phyloP scores from a whole-genome alignment of 306 rosid genomes.

The Quercus engelmannii region DNA sequence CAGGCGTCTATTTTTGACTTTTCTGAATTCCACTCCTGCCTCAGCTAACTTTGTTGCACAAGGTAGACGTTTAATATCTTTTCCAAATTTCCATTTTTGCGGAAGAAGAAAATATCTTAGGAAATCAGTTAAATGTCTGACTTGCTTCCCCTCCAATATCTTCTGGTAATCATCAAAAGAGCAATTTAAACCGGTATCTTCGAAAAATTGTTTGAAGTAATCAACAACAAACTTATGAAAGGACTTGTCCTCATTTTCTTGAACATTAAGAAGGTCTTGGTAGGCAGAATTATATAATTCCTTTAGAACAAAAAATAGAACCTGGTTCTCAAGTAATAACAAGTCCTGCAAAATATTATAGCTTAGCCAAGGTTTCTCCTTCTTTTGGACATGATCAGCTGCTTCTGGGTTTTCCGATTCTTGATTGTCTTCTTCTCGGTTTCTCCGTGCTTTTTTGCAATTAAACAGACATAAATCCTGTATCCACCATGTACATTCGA shows the following conservation, averaged over 20 bases:
- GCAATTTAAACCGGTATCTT: too few relatives aligned
- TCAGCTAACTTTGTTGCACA: not conserved
- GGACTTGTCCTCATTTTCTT: not conserved
- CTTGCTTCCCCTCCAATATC: too few relatives aligned
- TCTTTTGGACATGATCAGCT: not conserved
- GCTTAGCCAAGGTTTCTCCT: constrained; percentile 20
- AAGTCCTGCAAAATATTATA: constrained; percentile 12
- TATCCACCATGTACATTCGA: too few relatives aligned
- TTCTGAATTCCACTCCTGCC: not conserved
- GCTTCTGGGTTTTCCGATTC: too few relatives aligned
- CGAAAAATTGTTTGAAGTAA: not conserved
- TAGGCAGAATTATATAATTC: not conserved
- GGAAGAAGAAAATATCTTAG: not conserved
- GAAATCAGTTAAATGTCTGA: not conserved
- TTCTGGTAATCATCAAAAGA: too few relatives aligned
- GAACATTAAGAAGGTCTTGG: too few relatives aligned
- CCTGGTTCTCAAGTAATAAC: constrained; percentile 21
- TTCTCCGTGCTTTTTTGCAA: too few relatives aligned
- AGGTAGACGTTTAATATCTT: not conserved
- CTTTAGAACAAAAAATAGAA: constrained; percentile 17
- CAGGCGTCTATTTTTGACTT: not conserved
- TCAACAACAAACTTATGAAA: not conserved
- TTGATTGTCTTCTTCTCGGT: too few relatives aligned
- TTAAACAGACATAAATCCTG: too few relatives aligned
- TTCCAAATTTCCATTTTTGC: too few relatives aligned